Evolutionary conservation across 192 early-diverging fungal genomes (phyloP), one percentile per base, ranked within the genome.

Genomic region (Tieghemiomyces parasiticus): DNA sequence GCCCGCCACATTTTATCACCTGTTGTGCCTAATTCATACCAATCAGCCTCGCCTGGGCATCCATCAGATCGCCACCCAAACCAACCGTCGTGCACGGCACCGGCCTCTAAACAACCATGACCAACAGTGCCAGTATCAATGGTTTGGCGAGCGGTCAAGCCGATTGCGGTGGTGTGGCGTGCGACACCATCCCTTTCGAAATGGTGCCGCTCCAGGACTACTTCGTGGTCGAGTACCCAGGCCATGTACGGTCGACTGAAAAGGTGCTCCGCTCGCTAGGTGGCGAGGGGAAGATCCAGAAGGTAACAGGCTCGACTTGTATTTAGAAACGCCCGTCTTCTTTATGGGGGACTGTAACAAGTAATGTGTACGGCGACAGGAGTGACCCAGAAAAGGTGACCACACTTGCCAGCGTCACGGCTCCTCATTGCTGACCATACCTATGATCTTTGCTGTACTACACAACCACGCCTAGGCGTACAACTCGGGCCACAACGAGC

Each of bases 161-260:
- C n/a, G n/a, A n/a, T n/a, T n/a, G n/a, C n/a, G n/a, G n/a, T n/a
- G n/a, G n/a, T n/a, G n/a, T n/a, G n/a, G n/a, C n/a, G n/a, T n/a
- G n/a, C n/a, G n/a, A n/a, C n/a, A n/a, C n/a, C n/a, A n/a, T n/a
- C n/a, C 38, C 38, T 44, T 6, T 44, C 9, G 16, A 44, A 12
- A 44, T 24, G 9, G 24, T 48, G 13, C 47, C 47, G 13, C 4
- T 24, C 13, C 19, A 22, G 9, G 47, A 48, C n/a, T 56, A 34
- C 32, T 56, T 35, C 30, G 33, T 56, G 26, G 65, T 76, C 24
- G 74, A 76, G 38, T 76, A 73, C 29, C 74, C 74, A 4, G 74
- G 71, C 1, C 67, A 69, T 44, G 71, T 76, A 22, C 33, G 60
- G 10, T 34, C 71, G 35, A 24, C 53, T 0, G 61, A 71, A 26